Base-by-base conservation (phyloP, 2,329 filamentous ascomycete species). In the Diaporthe sp. region DNA sequence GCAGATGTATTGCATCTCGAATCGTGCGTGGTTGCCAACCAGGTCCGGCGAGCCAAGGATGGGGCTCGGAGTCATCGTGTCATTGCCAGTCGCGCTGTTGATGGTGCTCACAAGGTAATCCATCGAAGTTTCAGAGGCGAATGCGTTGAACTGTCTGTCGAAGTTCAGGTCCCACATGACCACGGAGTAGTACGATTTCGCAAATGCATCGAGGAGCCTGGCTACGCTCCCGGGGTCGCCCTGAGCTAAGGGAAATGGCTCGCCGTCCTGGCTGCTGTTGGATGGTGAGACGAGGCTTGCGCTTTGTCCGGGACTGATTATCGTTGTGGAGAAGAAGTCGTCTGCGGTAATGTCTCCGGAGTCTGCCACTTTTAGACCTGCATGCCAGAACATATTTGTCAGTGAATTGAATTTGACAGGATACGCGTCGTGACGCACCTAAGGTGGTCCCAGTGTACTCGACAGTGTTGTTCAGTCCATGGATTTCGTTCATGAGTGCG, bases 1-100 rank as follows among this genome's bases (percentile, higher is more conserved):
- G 71, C 74, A 76, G 22, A 76, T 76, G 4, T 76, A 76, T 20
- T 76, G 74, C 28, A 76, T 57, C 28, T 65, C 71, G 37, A 76
- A 76, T 25, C 68, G 63, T 17, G 74, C 71, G 15, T 47, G 63
- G 6, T 51, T 60, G 7, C 71, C 74, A 7, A 55, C 44, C 44
- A 76, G 5, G 20, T 58, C 71, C 4, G 71, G 22, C 28, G 71
- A 63, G 71, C 74, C 74, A 0, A 76, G 74, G 3, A 76, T 70
- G 2, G 74, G 51, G 7, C 25, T 42, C 6, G 44, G 37, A 9
- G 17, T 49, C 15, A 76, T 60, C 3, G 63, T 34, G n/a, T 39
- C 37, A 15, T 37, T 63, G 1, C 34, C 53, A 10, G 17, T 31
- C 31, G 60, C 71, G 4, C n/a, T 57, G 25, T 44, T 67, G 28